Conservation (phyloP, 768 basidiomycete genomes). For the Tulasnella calospora region DNA sequence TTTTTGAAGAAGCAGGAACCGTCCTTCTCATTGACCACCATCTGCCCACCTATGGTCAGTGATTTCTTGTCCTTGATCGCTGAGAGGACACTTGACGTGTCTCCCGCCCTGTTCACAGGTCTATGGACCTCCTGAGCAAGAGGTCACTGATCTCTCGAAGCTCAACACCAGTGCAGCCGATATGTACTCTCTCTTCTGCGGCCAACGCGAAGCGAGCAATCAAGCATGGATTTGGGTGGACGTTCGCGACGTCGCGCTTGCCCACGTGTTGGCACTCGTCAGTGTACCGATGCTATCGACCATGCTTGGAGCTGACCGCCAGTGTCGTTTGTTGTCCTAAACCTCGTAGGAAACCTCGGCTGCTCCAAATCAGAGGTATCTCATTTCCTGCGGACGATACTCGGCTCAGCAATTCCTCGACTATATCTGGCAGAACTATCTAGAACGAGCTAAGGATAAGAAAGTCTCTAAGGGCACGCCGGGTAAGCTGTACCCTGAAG, state of each 20-base stretch:
- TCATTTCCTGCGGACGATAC: slow-evolving; percentile 13
- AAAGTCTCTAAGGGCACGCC: slow-evolving; percentile 15
- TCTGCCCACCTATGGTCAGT: slow-evolving; percentile 52
- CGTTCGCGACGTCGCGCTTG: slow-evolving; percentile 34
- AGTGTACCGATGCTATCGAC: not conserved
- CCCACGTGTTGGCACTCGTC: slow-evolving; percentile 32
- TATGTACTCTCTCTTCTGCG: slow-evolving; percentile 21
- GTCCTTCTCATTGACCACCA: slow-evolving; percentile 43
- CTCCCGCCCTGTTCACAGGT: slow-evolving; percentile 7
- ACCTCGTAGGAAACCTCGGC: not conserved
- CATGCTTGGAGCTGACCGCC: not conserved
- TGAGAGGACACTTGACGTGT: no score
- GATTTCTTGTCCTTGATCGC: not conserved
- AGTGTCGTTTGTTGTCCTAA: not conserved
- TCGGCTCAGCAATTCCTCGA: slow-evolving; percentile 24
- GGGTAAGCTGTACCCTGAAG: slow-evolving; percentile 21
- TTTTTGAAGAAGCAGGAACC: slow-evolving; percentile 45
- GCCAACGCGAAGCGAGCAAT: slow-evolving; percentile 7
- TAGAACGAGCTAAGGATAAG: slow-evolving; percentile 20
- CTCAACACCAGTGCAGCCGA: slow-evolving; percentile 21
- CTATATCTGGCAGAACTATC: slow-evolving; percentile 22
- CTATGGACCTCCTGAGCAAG: slow-evolving; percentile 25
- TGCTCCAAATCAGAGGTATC: slow-evolving; percentile 26
- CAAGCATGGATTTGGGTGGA: slow-evolving; percentile 32
- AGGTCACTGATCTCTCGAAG: slow-evolving; percentile 20